Evolutionary conservation across 139 green algal genomes (phyloP).

Genomic region (Closterium sp.): DNA sequence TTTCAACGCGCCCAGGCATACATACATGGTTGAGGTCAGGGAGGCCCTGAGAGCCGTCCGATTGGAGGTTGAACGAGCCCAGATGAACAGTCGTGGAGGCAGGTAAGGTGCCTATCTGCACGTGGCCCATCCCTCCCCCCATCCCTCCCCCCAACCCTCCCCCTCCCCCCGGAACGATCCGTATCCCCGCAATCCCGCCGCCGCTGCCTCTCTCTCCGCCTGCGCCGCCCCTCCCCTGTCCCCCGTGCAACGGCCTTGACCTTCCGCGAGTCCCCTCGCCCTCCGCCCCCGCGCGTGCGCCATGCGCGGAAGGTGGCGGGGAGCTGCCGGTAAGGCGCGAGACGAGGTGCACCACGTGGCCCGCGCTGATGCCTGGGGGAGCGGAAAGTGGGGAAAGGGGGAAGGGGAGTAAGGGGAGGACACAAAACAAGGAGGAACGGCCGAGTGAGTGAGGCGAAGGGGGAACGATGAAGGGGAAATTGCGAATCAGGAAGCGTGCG

Average conservation of each 20-base stretch:
- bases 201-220: background rate
- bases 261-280: background rate
- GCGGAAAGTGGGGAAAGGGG: background rate
- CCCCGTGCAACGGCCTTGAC: background rate
- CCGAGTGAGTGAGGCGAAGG: background rate
- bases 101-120: conserved; percentile 30
- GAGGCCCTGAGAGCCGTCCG: background rate
- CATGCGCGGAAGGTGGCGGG: background rate
- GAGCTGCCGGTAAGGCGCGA: background rate
- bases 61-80: background rate
- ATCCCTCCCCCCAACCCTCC: background rate
- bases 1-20: background rate
- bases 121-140: background rate
- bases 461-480: background rate
- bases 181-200: background rate
- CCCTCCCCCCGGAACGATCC: background rate
- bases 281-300: background rate
- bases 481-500: too few relatives aligned
- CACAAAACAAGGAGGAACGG: background rate
- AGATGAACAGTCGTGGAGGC: background rate
- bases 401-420: background rate
- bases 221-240: background rate
- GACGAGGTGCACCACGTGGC: background rate
- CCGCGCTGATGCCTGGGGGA: background rate
- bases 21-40: background rate